These are phyloP conservation scores for Lagenidium giganteum DNA, from an alignment of 352 stramenopile genomes.

Conservation along the genomic window DNA sequence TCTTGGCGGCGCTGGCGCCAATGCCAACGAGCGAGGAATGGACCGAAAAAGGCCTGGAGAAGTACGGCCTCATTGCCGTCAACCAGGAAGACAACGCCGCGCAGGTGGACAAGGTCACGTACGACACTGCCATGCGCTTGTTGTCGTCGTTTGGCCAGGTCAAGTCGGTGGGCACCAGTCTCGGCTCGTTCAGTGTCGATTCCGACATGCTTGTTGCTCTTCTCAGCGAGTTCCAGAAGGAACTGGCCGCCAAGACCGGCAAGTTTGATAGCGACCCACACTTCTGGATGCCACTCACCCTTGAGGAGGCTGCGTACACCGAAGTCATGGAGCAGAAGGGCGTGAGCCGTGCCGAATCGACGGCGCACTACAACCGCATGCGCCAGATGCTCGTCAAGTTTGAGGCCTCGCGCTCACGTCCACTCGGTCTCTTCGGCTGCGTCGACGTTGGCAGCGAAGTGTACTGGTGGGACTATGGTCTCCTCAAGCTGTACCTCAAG, in stretches of 20 bases:
- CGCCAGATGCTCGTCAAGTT: slow-evolving; percentile 88
- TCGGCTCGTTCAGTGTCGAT: slow-evolving; percentile 96
- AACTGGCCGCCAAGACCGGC: slow-evolving; percentile 88
- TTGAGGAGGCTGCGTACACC: slow-evolving; percentile 89
- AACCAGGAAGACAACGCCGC: slow-evolving; percentile 89
- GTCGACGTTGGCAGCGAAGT: slow-evolving; percentile 96
- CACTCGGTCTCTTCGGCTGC: slow-evolving; percentile 93
- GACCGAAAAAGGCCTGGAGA: slow-evolving; percentile 94
- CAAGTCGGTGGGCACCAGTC: slow-evolving; percentile 92
- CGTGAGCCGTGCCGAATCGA: slow-evolving; percentile 57
- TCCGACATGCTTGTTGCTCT: slow-evolving; percentile 89
- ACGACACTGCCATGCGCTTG: slow-evolving; percentile 93
- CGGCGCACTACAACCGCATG: slow-evolving; percentile 91
- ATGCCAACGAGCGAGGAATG: slow-evolving; percentile 94
- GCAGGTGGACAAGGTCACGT: slow-evolving; percentile 97
- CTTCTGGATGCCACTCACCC: slow-evolving; percentile 98
- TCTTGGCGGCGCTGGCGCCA: slow-evolving; percentile 92
- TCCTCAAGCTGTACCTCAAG: slow-evolving; percentile 97
- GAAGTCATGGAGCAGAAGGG: slow-evolving; percentile 95
- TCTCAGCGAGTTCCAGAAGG: slow-evolving; percentile 89
- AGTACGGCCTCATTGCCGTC: slow-evolving; percentile 98
- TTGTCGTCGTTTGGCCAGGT: slow-evolving; percentile 92
- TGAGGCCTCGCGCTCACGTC: slow-evolving; percentile 43
- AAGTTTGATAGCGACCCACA: slow-evolving; percentile 98
- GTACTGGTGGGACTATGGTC: slow-evolving; percentile 99